Evolutionary conservation across 1,284 basidiomycete genomes (phyloP).

Genomic region (Calocybe gambosa): DNA sequence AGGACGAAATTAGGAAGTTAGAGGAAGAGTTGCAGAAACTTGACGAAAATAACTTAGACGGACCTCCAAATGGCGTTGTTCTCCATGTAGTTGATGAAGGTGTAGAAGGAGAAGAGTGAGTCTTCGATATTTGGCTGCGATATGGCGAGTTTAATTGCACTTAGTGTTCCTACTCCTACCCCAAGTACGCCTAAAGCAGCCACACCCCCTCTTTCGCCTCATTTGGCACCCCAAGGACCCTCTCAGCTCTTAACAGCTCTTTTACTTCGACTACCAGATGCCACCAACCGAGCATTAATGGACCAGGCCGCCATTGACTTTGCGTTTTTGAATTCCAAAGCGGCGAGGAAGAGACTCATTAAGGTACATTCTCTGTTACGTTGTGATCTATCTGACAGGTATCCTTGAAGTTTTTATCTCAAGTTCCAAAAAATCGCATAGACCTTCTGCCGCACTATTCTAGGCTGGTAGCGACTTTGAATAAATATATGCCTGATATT

Average conservation of each 20-base stretch:
- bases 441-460: conserved; percentile 95
- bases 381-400: background rate
- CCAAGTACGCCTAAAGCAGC: conserved; percentile 59
- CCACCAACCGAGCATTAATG: conserved; percentile 86
- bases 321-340: conserved; percentile 93
- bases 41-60: conserved; percentile 22
- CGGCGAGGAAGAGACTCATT: conserved; percentile 83
- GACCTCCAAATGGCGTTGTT: conserved; percentile 17
- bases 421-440: conserved; percentile 83
- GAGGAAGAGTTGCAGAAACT: conserved; percentile 65
- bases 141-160: conserved; percentile 3
- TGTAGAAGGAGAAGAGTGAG: conserved; percentile 45
- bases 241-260: conserved; percentile 89
- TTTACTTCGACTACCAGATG: conserved; percentile 90
- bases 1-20: conserved; percentile 60
- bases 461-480: conserved; percentile 82
- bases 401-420: conserved; percentile 67
- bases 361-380: conserved; percentile 49
- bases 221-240: conserved; percentile 77
- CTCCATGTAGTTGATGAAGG: conserved; percentile 20
- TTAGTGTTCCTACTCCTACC: conserved; percentile 53
- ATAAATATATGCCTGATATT: conserved; percentile 92
- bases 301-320: conserved; percentile 96
- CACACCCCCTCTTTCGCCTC: conserved; percentile 59
- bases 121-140: conserved; percentile 2